These are phyloP conservation scores for Postia placenta DNA, from an alignment of 768 basidiomycete species.

Conservation along the genomic window DNA sequence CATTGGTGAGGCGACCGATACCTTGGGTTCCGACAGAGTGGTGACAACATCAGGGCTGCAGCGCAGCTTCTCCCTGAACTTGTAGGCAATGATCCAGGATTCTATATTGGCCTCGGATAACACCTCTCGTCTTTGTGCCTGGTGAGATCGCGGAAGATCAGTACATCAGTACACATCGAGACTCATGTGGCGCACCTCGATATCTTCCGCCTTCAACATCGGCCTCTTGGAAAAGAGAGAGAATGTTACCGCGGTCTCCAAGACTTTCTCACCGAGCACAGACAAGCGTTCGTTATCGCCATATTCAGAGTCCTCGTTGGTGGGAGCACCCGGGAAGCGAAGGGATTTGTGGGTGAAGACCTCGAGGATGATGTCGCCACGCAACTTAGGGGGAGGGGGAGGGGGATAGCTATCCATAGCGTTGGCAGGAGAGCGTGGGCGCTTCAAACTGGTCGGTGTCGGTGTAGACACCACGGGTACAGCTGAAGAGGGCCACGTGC, in stretches of 20 bases:
- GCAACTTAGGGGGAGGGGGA: conserved; percentile 45
- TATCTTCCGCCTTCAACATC: conserved; percentile 38
- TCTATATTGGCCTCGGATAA: conserved; percentile 36
- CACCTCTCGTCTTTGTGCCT: conserved; percentile 24
- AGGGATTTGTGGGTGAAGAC: conserved; percentile 69
- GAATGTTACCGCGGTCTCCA: conserved; percentile 47
- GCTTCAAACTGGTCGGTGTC: conserved; percentile 28
- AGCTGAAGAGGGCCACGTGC: conserved; percentile 20
- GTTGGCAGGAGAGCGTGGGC: conserved; percentile 26
- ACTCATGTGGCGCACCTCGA: conserved; percentile 34
- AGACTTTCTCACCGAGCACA: conserved; percentile 46
- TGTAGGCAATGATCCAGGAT: conserved; percentile 46
- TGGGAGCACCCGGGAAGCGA: conserved; percentile 26
- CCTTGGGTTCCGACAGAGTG: conserved; percentile 31
- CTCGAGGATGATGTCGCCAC: conserved; percentile 52
- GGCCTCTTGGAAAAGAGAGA: conserved; percentile 35
- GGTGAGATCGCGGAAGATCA: not conserved
- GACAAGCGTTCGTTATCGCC: conserved; percentile 57
- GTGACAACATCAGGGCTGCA: conserved; percentile 33
- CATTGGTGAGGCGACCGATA: conserved; percentile 11
- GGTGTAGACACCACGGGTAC: conserved; percentile 5
- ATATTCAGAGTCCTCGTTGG: conserved; percentile 33
- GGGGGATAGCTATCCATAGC: conserved; percentile 26
- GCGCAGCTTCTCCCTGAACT: conserved; percentile 48
- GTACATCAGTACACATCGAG: conserved; percentile 32